Conservation (phyloP, 371 early-diverging fungal genomes). For the Mycotypha africana region DNA sequence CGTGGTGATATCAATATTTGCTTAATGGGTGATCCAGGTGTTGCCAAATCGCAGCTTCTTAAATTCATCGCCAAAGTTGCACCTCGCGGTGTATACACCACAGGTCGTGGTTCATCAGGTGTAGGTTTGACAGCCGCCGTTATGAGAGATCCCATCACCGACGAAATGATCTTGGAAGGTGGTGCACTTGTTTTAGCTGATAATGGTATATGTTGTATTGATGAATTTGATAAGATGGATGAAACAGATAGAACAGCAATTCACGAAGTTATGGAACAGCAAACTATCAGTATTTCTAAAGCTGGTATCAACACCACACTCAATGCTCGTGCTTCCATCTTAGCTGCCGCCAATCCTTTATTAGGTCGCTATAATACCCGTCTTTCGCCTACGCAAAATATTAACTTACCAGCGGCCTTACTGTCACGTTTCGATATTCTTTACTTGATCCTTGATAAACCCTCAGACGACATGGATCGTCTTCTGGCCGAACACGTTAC, state of each 20-base stretch:
- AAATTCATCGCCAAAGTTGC: constrained; percentile 84
- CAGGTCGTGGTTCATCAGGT: constrained; percentile 89
- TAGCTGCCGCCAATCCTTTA: constrained; percentile 90
- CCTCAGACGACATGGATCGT: constrained; percentile 68
- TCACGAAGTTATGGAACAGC: constrained; percentile 98
- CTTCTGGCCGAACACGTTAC: constrained; percentile 88
- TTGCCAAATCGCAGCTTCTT: constrained; percentile 92
- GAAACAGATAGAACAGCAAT: constrained; percentile 86
- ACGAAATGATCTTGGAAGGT: constrained; percentile 89
- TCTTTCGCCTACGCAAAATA: constrained; percentile 83
- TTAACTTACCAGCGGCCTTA: constrained; percentile 94
- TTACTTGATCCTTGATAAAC: constrained; percentile 85
- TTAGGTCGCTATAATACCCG: constrained; percentile 84
- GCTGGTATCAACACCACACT: constrained; percentile 93
- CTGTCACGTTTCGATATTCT: constrained; percentile 97
- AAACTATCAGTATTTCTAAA: constrained; percentile 88
- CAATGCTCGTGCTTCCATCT: constrained; percentile 86
- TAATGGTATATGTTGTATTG: constrained; percentile 92
- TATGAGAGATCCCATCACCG: constrained; percentile 79
- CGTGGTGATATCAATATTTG: constrained; percentile 96
- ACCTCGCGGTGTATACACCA: constrained; percentile 91
- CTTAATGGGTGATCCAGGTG: constrained; percentile 99
- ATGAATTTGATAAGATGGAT: constrained; percentile 95
- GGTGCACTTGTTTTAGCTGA: constrained; percentile 92
- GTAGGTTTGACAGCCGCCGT: constrained; percentile 95